phyloP scores from a whole-genome alignment of 2,329 filamentous ascomycete genomes.

The Xylariaceae sp. region DNA sequence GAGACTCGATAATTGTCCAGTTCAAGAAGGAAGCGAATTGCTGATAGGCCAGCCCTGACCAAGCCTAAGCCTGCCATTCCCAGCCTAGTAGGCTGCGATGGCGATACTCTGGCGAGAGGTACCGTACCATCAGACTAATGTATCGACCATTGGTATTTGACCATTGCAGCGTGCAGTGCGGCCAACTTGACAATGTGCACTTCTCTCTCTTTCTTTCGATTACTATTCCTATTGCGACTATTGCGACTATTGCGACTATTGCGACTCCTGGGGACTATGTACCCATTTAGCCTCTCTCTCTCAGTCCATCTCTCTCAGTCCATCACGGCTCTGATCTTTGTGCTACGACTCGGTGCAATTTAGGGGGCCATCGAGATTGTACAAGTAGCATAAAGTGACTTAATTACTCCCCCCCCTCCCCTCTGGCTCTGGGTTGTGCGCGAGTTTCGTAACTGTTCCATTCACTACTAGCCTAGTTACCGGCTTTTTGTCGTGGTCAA shows the following conservation, averaged over 20 bases:
- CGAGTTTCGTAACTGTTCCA: conserved; percentile 10
- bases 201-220: neutral
- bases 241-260: neutral
- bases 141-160: neutral
- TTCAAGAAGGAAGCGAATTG: conserved; percentile 28
- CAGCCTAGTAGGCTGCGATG: no score
- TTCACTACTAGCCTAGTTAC: neutral
- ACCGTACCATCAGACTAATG: neutral
- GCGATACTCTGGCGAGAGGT: no score
- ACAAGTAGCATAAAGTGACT: conserved; percentile 1
- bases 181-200: neutral
- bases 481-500: neutral
- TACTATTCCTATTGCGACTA: no score
- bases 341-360: no score
- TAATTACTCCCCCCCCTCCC: conserved; percentile 4
- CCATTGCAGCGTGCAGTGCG: neutral
- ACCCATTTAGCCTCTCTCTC: no score
- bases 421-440: conserved; percentile 1
- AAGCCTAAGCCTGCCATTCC: conserved; percentile 10
- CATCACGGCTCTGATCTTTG: no score
- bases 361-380: neutral
- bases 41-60: conserved; percentile 26
- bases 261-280: no score
- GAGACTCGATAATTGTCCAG: conserved; percentile 24
- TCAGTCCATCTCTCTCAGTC: no score